Base-by-base conservation (phyloP, 768 basidiomycete genomes). In the Naganishia kalamii region DNA sequence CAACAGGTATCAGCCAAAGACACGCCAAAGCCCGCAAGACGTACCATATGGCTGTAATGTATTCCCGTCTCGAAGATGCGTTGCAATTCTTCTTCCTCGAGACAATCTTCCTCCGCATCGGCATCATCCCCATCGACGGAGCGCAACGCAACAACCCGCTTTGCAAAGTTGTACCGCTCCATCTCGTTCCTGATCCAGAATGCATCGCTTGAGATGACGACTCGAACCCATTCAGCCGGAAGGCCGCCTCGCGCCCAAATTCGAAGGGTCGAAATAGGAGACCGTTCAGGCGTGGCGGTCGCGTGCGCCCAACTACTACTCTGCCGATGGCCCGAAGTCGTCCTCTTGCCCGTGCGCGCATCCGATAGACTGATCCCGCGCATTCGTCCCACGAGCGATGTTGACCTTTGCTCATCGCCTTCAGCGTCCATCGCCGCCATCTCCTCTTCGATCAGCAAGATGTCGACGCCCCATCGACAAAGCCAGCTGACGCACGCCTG, bases 401-500 rank as follows among this genome's bases (percentile, higher is more conserved):
- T 17, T 8, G 8, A 8, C 37, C 37, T 21, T 54, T 54, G 6
- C 51, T 27, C 8, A 49, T 8, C n/a, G 13, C 51, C n/a, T 5
- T 54, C 51, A 5, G 25, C 17, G 27, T 30, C 51, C 51, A 11
- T 27, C 23, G 27, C 43, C 44, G 32, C 51, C 51, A 52, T 2
- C 21, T 52, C 51, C 69, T 85, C 83, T 71, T 90, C 89, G 33
- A 83, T 81, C 10, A 73, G 71, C n/a, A 94, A 81, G 68, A 94
- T 82, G 73, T 96, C 92, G 13, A 79, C 74, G 0, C 86, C 89
- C 92, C 92, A 97, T 47, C 89, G 82, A 0, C 86, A 83, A 19
- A 96, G 81, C 91, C 92, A 97, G 75, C 88, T 90, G 2, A 84
- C 84, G 70, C 87, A 87, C 0, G 90, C 87, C 77, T 94, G 91